Conservation (phyloP, 495 filamentous ascomycete species). For the Aspergillus funiculosus region DNA sequence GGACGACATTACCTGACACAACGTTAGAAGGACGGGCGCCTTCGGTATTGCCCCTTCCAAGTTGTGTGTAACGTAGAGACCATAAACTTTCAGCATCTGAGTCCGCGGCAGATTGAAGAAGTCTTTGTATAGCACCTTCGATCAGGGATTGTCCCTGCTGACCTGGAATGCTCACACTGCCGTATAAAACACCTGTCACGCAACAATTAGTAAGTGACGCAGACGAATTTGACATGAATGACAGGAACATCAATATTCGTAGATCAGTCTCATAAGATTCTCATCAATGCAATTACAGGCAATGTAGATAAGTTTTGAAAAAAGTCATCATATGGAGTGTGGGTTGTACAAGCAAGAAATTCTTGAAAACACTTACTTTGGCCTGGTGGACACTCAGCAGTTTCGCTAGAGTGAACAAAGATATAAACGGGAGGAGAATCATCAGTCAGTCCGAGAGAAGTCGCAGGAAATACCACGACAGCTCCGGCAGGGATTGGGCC, state of each 20-base stretch:
- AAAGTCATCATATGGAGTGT: constrained; percentile 68
- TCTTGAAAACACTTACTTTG: constrained; percentile 67
- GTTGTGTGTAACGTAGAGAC: constrained; percentile 58
- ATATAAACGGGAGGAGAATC: constrained; percentile 60
- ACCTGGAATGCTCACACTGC: constrained; percentile 42
- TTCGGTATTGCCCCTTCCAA: constrained; percentile 22
- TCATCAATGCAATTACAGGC: constrained; percentile 83
- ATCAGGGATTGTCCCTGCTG: constrained; percentile 39
- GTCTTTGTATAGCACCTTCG: constrained; percentile 47
- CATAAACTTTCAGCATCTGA: constrained; percentile 46
- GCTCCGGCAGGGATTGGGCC: constrained; percentile 67
- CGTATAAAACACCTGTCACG: constrained; percentile 63
- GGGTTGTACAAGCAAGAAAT: constrained; percentile 14
- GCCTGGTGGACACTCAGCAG: constrained; percentile 76
- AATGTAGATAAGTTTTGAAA: constrained; percentile 98
- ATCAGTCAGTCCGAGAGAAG: constrained; percentile 34
- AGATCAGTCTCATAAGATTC: constrained; percentile 74
- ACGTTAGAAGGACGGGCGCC: constrained; percentile 16
- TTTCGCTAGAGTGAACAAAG: constrained; percentile 74
- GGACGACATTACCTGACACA: constrained; percentile 26
- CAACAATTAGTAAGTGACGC: constrained; percentile 41
- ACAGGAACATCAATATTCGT: constrained; percentile 24
- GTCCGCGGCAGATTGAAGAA: constrained; percentile 41
- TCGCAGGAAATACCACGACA: constrained; percentile 63
- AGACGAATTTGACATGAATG: constrained; percentile 5